Conservation (phyloP, 2,329 filamentous ascomycete genomes). For the Cladosporium phlei region DNA sequence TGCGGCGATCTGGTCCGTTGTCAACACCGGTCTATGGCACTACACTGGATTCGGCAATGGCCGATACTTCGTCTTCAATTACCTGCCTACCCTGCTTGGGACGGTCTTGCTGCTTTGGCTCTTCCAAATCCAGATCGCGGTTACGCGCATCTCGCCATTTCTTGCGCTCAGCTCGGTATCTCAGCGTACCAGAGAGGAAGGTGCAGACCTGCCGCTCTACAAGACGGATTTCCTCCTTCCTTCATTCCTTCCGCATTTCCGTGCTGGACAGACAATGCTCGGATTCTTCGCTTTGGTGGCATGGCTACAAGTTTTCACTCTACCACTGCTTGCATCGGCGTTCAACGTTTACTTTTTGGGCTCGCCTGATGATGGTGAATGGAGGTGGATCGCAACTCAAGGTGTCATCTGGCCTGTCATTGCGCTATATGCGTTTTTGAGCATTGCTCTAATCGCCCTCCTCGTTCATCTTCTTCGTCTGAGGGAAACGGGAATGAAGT, state of each 20-base stretch:
- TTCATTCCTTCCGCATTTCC: conserved; percentile 47
- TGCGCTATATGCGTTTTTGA: conserved; percentile 64
- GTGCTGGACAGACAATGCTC: conserved; percentile 62
- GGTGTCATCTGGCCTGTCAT: conserved; percentile 74
- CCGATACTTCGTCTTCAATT: conserved; percentile 80
- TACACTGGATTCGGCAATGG: conserved; percentile 67
- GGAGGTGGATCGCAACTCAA: conserved; percentile 77
- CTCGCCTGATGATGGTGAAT: conserved; percentile 53
- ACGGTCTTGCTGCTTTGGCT: conserved; percentile 69
- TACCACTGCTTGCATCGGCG: conserved; percentile 73
- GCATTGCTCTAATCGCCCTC: conserved; percentile 55
- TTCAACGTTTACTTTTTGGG: conserved; percentile 65
- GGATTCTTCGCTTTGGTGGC: conserved; percentile 62
- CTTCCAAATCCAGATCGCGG: conserved; percentile 66
- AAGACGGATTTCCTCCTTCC: conserved; percentile 65
- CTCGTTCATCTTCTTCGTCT: conserved; percentile 58
- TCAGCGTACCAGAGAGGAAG: conserved; percentile 55
- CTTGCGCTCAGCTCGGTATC: conserved; percentile 66
- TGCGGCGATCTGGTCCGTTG: conserved; percentile 63
- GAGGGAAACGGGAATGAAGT: conserved; percentile 67
- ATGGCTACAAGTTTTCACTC: conserved; percentile 73
- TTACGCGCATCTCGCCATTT: conserved; percentile 75
- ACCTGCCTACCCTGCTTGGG: conserved; percentile 74
- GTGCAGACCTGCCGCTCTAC: conserved; percentile 60
- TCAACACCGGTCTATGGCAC: conserved; percentile 59